A percentile compares a stretch with the other conserved stretches of the same genome.
These are phyloP conservation scores for Ophiostoma ips DNA, from an alignment of 2,329 filamentous ascomycete genomes.

Conservation along the genomic window DNA sequence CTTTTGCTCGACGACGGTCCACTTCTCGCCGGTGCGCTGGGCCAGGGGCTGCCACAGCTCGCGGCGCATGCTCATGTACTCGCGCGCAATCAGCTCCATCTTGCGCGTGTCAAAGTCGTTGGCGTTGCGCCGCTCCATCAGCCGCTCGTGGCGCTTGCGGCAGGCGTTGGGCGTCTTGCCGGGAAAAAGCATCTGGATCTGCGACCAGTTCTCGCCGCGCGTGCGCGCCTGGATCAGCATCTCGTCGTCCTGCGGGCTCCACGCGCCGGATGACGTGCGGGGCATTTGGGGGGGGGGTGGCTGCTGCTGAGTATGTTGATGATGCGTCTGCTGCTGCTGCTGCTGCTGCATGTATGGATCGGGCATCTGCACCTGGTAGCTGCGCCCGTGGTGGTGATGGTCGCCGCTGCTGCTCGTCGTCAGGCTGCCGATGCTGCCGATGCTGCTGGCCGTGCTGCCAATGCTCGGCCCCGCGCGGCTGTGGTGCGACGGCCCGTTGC, in stretches of 20 bases:
- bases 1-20: slow-evolving; percentile 56
- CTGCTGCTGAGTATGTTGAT: slow-evolving; percentile 12
- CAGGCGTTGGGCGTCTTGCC: slow-evolving; percentile 71
- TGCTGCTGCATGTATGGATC: not conserved
- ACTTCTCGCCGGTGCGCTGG: slow-evolving; percentile 65
- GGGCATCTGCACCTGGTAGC: slow-evolving; percentile 1
- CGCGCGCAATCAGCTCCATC: slow-evolving; percentile 58
- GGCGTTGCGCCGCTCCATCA: slow-evolving; percentile 61
- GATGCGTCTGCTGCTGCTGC: slow-evolving; percentile 12
- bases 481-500: no score
- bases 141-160: slow-evolving; percentile 73
- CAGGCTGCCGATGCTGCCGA: not conserved
- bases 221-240: slow-evolving; percentile 57
- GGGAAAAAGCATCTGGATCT: slow-evolving; percentile 65
- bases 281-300: slow-evolving; percentile 24
- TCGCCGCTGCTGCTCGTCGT: not conserved
- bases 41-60: slow-evolving; percentile 72
- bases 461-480: not conserved
- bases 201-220: slow-evolving; percentile 68
- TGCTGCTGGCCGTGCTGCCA: not conserved
- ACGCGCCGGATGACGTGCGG: slow-evolving; percentile 50
- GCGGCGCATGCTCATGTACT: slow-evolving; percentile 66
- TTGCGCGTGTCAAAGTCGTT: slow-evolving; percentile 69
- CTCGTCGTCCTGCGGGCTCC: slow-evolving; percentile 62
- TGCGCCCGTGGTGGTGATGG: not conserved